Evolutionary conservation across 805 yeast genomes (phyloP), one percentile per base, ranked within the genome.

Genomic region (Tetrapisispora arboricola): DNA sequence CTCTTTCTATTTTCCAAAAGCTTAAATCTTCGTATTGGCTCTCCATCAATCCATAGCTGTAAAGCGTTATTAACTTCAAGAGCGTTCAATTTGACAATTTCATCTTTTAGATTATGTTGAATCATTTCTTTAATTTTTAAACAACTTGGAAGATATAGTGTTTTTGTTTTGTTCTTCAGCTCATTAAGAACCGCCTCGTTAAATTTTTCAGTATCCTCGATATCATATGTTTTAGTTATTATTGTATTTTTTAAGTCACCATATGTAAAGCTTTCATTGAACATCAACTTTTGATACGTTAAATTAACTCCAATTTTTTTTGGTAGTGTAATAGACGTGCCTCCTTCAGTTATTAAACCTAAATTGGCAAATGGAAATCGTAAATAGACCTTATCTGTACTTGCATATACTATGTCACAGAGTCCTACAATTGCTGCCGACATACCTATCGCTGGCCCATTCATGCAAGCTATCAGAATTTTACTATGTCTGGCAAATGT

Each of bases 391-490:
- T 70, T 65, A 35, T 70, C 73, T 51, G 78, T 75, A 49, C 70
- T 73, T 12, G 80, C 79, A 55, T 84, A 85, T 9, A 86, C 69
- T 44, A 86, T 68, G 61, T 86, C 96, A 60, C 83, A 76, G 40
- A 82, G 63, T n/a, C 80, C 73, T 11, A 84, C 78, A 39, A 86
- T 59, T 0, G 87, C 86, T 2, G 88, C 76, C 25, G 78, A 67
- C 44, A 86, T 69, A 0, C 96, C 96, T 44, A 86, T 72, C 5
- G 77, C 94, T 0, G 96, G 95, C 0, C 96, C 96, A 56, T 86
- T 86, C 43, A 86, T 67, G 3, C 86, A 88, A 33, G 76, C 75
- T 21, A 78, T 78, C 28, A 86, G 63, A 8, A 84, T 67, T 57
- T 86, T 86, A 9, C 70, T 62, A 61, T 86, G 95, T 51, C 76